Evolutionary conservation across 345 rosid genomes (phyloP).

Genomic region (Linum trigynum): DNA sequence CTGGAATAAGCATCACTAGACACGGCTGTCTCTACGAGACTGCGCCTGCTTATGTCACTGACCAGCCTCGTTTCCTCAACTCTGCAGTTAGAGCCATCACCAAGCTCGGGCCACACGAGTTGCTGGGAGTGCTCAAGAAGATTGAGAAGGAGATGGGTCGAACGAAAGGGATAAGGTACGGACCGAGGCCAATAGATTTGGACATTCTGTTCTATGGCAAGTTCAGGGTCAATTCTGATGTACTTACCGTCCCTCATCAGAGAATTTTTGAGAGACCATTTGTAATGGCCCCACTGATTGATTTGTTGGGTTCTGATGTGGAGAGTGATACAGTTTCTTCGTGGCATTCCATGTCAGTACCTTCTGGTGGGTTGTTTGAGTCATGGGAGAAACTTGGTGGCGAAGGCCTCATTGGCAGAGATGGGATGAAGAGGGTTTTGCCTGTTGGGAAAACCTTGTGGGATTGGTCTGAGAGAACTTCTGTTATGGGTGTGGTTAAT

Average conservation of each 20-base stretch:
- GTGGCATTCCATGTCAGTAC: constrained; percentile 64
- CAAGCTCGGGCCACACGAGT: constrained; percentile 71
- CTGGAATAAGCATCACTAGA: constrained; percentile 50
- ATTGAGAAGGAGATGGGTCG: constrained; percentile 86
- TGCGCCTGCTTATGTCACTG: constrained; percentile 78
- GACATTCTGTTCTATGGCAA: constrained; percentile 84
- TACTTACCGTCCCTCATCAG: constrained; percentile 65
- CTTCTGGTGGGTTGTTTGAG: constrained; percentile 45
- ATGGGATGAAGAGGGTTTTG: constrained; percentile 66
- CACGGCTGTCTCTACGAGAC: constrained; percentile 86
- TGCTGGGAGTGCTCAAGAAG: constrained; percentile 53
- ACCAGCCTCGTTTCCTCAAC: constrained; percentile 81
- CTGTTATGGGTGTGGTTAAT: constrained; percentile 86
- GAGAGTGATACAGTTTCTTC: constrained; percentile 59
- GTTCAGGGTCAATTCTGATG: constrained; percentile 46
- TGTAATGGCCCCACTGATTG: constrained; percentile 84
- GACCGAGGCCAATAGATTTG: constrained; percentile 83
- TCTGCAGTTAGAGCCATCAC: constrained; percentile 79
- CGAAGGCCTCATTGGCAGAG: constrained; percentile 58
- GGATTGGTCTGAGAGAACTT: constrained; percentile 66
- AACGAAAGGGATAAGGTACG: constrained; percentile 56
- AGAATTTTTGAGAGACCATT: constrained; percentile 90
- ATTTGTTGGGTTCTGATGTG: constrained; percentile 57
- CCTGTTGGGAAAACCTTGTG: constrained; percentile 60
- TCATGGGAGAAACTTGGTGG: constrained; percentile 83